These are phyloP conservation scores for Neoarthrinium moseri DNA, from an alignment of 2,329 filamentous ascomycete species.

Conservation along the genomic window DNA sequence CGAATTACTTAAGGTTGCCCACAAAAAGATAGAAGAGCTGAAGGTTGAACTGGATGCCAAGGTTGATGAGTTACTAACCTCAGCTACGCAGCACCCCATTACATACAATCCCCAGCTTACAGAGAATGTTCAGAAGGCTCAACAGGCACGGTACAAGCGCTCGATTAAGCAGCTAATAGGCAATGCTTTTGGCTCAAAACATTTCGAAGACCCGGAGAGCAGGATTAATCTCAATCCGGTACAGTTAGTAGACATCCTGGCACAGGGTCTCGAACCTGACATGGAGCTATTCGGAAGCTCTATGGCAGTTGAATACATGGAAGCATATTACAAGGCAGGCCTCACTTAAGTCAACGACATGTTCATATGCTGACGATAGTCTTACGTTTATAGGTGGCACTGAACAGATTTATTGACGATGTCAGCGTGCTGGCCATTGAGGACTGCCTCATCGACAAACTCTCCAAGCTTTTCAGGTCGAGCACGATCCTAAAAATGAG, in stretches of 20 bases:
- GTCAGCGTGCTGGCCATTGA: constrained; percentile 22
- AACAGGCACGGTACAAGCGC: constrained; percentile 8
- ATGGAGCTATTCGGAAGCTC: constrained; percentile 7
- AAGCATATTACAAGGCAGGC: constrained; percentile 15
- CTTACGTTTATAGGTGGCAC: constrained; percentile 19
- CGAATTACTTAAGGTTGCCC: constrained; percentile 16
- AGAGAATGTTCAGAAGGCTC: constrained; percentile 30
- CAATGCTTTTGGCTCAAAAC: background rate
- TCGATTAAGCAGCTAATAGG: background rate
- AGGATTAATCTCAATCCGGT: background rate
- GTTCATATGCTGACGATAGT: background rate
- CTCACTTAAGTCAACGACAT: background rate
- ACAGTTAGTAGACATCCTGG: background rate
- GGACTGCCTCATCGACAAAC: constrained; percentile 17
- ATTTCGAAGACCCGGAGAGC: background rate
- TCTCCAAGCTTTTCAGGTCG: constrained; percentile 19
- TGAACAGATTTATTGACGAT: constrained; percentile 25
- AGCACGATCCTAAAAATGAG: too few species aligned
- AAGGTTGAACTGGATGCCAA: constrained; percentile 18
- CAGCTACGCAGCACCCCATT: constrained; percentile 31
- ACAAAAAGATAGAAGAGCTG: constrained; percentile 19
- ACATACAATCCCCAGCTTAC: constrained; percentile 38
- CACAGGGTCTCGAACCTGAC: background rate
- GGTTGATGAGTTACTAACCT: constrained; percentile 23
- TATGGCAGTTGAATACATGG: constrained; percentile 8